Conservation (phyloP, 257 asterid species). For the Solanum ossicruentum region DNA sequence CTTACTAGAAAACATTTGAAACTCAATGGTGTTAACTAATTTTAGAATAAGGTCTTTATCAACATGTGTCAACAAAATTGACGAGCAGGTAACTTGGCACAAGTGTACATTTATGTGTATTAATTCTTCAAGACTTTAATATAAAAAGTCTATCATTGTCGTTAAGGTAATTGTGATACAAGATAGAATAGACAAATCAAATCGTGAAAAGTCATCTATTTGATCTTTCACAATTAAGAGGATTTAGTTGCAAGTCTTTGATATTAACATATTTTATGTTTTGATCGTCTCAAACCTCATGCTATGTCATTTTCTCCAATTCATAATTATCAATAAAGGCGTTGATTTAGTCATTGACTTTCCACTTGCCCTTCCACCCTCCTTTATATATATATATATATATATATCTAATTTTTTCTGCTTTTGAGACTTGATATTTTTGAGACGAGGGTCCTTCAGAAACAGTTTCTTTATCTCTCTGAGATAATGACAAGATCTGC, state of each 20-base stretch:
- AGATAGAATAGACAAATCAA: not conserved
- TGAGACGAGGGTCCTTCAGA: too few relatives aligned
- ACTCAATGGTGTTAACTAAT: not conserved
- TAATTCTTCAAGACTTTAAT: not conserved
- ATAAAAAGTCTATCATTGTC: not conserved
- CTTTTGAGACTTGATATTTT: too few relatives aligned
- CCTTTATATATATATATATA: too few relatives aligned
- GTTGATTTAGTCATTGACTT: not conserved
- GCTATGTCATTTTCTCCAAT: not conserved
- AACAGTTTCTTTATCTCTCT: too few relatives aligned
- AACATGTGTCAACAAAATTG: not conserved
- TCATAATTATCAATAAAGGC: not conserved
- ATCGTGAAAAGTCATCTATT: not conserved
- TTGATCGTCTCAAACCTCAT: not conserved
- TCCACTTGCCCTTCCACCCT: too few relatives aligned
- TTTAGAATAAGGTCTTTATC: not conserved
- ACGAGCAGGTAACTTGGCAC: not conserved
- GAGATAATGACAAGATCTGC: too few relatives aligned
- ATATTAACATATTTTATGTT: not conserved
- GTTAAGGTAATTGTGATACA: not conserved
- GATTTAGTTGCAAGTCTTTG: not conserved
- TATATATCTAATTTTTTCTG: too few relatives aligned
- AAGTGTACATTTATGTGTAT: not conserved
- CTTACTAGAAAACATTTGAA: not conserved
- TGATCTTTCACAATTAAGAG: not conserved